Evolutionary conservation across 345 rosid species (phyloP), one percentile per base, ranked within the genome.

Genomic region (Salix suchowensis): DNA sequence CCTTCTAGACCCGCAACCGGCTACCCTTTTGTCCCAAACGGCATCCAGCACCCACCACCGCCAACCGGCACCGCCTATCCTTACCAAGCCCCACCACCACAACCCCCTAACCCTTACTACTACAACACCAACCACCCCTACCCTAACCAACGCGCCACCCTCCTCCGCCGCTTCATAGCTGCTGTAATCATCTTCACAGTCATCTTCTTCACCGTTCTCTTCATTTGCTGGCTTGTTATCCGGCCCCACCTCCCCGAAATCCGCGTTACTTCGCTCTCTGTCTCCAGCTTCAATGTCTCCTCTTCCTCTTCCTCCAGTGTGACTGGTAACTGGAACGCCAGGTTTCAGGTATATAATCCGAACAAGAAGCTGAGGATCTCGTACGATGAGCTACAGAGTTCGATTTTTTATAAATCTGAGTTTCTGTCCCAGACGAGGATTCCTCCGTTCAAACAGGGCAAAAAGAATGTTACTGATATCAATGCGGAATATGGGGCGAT

Each of bases 221-320:
- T 94, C 85, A 89, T 91, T 74, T 76, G 77, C 83, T 86, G 92
- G 88, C 88, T 94, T 39, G 89, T 91, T 6, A 77, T 90, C 82
- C 92, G 91, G 39, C 97, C 97, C 60, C 91, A 86, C 37, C 68
- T 79, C 7, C 98, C 98, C 2, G 77, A 79, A 36, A 87, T 90
- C 80, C 55, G 44, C 42, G 36, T 94, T 48, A 79, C 81, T 18
- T 87, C 94, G 11, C 78, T 94, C 75, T 82, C 92, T 19, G 76
- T 90, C 70, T 78, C 95, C 81, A 79, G 87, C 67, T 92, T 89
- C 84, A 91, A 87, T 71, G 76, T 77, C 68, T 76, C 89, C 44
- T 37, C 81, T 67, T 80, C 83, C 36, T 76, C 88, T 23, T 76
- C 88, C 50, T 48, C 70, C 68, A 77, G 24, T 34, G 74, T 96